These are phyloP conservation scores for Biscogniauxia mediterranea DNA, from an alignment of 2,329 filamentous ascomycete species.

Conservation along the genomic window DNA sequence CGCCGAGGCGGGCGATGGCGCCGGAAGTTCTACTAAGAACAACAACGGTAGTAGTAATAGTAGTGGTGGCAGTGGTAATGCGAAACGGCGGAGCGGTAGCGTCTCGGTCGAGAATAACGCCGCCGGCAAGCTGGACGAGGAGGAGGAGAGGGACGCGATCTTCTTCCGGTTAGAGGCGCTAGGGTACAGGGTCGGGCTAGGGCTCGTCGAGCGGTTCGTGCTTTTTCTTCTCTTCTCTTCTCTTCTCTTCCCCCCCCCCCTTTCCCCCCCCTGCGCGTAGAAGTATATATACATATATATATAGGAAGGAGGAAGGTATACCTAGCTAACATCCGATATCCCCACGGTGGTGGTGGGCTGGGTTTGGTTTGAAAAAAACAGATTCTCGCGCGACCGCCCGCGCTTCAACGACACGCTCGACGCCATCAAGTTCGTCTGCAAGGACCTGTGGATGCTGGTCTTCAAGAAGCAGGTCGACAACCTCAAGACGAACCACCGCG, in stretches of 20 bases:
- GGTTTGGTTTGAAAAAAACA: too few species aligned
- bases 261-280: neutral
- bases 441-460: slow-evolving; percentile 92
- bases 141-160: slow-evolving; percentile 80
- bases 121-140: slow-evolving; percentile 57
- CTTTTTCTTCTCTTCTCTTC: slow-evolving; percentile 6
- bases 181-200: slow-evolving; percentile 90
- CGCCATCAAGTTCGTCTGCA: slow-evolving; percentile 97
- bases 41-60: neutral
- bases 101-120: neutral
- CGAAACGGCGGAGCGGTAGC: slow-evolving; percentile 12
- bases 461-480: slow-evolving; percentile 99
- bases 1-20: neutral
- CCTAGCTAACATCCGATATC: too few species aligned
- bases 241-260: slow-evolving; percentile 1
- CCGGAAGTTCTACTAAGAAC: neutral
- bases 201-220: slow-evolving; percentile 80
- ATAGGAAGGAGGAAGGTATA: too few species aligned
- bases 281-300: neutral
- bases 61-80: neutral
- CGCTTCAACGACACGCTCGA: slow-evolving; percentile 91
- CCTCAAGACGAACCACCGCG: slow-evolving; percentile 95
- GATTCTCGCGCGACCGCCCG: slow-evolving; percentile 79
- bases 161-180: slow-evolving; percentile 80
- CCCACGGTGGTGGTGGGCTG: too few species aligned